phyloP scores from a whole-genome alignment of 805 yeast genomes.

The Ogataea methanolica region DNA sequence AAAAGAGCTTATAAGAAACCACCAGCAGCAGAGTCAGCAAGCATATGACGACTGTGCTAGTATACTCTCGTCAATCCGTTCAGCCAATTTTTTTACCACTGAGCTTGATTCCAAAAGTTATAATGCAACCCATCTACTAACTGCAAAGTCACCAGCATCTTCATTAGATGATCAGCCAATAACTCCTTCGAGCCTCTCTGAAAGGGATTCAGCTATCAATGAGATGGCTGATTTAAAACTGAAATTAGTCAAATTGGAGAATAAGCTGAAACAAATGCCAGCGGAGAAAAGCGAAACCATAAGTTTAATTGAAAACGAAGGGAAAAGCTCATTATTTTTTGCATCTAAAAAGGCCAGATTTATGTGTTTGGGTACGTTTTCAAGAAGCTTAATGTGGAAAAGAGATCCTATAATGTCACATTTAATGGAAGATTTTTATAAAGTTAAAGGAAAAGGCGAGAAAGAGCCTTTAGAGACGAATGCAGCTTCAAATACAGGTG shows the following conservation, averaged over 20 bases:
- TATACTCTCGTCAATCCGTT: no score
- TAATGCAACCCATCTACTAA: not conserved
- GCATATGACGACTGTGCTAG: no score
- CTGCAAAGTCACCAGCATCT: not conserved
- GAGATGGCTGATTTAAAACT: conserved; percentile 7
- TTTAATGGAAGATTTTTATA: conserved; percentile 9
- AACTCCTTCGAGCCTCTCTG: not conserved
- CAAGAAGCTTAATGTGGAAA: conserved; percentile 11
- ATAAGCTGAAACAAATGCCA: not conserved
- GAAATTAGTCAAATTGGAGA: conserved; percentile 6
- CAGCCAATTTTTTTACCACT: no score
- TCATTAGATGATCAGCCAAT: not conserved
- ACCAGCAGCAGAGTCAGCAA: no score
- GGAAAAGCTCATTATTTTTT: conserved; percentile 7
- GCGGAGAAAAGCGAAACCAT: conserved; percentile 5
- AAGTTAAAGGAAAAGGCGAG: not conserved
- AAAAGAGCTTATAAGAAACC: no score
- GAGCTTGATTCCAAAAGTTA: no score
- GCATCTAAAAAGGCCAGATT: conserved; percentile 16
- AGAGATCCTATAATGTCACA: conserved; percentile 14
- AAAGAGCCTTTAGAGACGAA: not conserved
- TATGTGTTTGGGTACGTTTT: conserved; percentile 15
- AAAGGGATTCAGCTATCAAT: not conserved
- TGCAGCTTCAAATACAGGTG: not conserved
- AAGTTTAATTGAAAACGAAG: conserved; percentile 6